Evolutionary conservation across 305 asterid genomes (phyloP), one percentile per base, ranked within the genome.

Genomic region (Ruellia speciosa): DNA sequence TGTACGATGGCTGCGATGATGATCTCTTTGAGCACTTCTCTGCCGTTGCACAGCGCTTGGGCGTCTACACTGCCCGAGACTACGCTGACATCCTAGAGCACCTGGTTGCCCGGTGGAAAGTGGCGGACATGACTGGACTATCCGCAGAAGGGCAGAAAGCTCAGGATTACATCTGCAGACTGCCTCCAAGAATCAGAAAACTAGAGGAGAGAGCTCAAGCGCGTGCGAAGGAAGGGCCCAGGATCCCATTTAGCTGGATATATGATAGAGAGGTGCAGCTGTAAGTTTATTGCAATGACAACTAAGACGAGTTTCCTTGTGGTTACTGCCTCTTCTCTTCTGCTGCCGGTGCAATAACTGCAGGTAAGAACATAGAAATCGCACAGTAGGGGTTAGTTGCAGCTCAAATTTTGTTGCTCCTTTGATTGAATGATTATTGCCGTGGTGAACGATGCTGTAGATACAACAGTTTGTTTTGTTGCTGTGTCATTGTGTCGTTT

Each of bases 71-170:
- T 5, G 83, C 85, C 50, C 75, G 52, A 52, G 92, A 83, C 76
- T 83, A 83, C 24, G 87, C 83, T 10, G 92, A 83, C 59, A 83
- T 83, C 40, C 59, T 83, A 46, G 85, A 83, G 52, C 79, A 80
- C 60, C 60, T 84, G 67, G 86, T 84, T 9, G 63, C 66, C 9
- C 72, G 81, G 65, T 84, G 93, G 93, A 81, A 77, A 48, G 93
- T 84, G 67, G 69, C 52, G 9, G 66, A 67, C 34, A 67, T 81
- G 45, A 67, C 64, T 0, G 93, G 88, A 56, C 65, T 84, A 7
- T 75, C 86, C 2, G 68, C 74, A 6, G 78, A 77, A 11, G 93
- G 84, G 58, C 73, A 73, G 51, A 65, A 71, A 70, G 93, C 88
- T 43, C 93, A 84, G 66, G 88, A 84, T 12, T 84, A 79, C 9